Evolutionary conservation across 2,329 filamentous ascomycete species (phyloP), one percentile per base, ranked within the genome.

Genomic region (Hirsutella minnesotensis): DNA sequence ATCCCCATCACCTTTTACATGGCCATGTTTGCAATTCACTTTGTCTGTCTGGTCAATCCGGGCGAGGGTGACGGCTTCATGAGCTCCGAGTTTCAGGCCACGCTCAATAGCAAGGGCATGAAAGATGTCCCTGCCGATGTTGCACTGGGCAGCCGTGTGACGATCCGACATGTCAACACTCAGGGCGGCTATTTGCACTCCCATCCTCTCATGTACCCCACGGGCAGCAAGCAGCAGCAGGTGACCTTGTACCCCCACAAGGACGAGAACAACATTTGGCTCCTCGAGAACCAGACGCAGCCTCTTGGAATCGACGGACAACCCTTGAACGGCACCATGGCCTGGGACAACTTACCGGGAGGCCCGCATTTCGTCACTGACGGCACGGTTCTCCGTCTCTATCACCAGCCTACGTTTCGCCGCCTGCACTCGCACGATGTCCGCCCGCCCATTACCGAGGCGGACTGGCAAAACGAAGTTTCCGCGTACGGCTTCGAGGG

Each of bases 51-150:
- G 35, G 77, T 83, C 46, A 98, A 98, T 66, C 92, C 92, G 22
- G 92, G 92, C 46, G 92, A 98, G 41, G 92, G 92, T 43, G 92
- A 98, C 63, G 92, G 92, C 43, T 98, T 98, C 72, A 98, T 98
- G 92, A 95, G 89, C 59, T 95, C 90, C 43, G 92, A 98, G 60
- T 98, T 98, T 71, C 92, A 98, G 68, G 85, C 92, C 27, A 96
- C 92, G 2, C 72, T 98, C 51, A 98, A 96, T 68, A 89, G 81
- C 56, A 98, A 96, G 72, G 81, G 78, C 42, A 98, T 98, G 92
- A 82, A 87, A 59, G 88, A 94, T 63, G 88, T 94, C 5, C 83
- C 92, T 2, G 92, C 86, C 24, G 89, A 98, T 65, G 83, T 98
- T 45, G 81, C 84, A 22, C 83, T 92, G 56, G 92, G 92, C 46